Evolutionary conservation across 2,329 filamentous ascomycete species (phyloP), one percentile per base, ranked within the genome.

Genomic region (Xylariaceae sp.): DNA sequence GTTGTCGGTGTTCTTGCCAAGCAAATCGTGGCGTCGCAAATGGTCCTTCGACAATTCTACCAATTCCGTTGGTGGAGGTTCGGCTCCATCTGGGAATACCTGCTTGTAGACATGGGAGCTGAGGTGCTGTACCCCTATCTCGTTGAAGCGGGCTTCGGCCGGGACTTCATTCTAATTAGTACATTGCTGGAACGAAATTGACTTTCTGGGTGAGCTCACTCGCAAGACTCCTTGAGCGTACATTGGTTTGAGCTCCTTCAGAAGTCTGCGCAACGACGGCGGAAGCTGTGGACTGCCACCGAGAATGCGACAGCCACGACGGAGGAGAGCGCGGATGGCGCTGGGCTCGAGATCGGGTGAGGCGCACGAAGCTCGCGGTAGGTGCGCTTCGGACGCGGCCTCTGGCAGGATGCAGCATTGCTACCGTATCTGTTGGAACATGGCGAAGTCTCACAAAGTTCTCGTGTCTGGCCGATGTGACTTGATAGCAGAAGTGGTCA

Each of bases 61-160:
- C 7, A 98, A 79, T 44, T 89, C 79, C 33, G 78, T 67, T 2
- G 87, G 79, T 2, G 85, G 76, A 3, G 78, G 69, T 9, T 73
- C 65, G 46, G 64, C 59, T 36, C 68, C 69, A 30, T 72, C 67
- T 4, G 78, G 79, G 59, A 98, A 98, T 32, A 98, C 69, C 64
- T 97, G 93, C 2, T 78, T 61, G 63, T 91, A 87, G 34, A 98
- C 75, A 69, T 90, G 77, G 44, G 76, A 74, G 71, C 89, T 96
- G 53, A 98, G 72, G 58, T 97, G 91, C 67, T 98, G 93, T 30
- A 98, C 88, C 39, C 88, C 89, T 55, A 98, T 90, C 53, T 94
- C 87, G 66, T 94, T 98, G 70, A 85, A 88, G 51, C 93, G 82
- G 37, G 88, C 73, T 42, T 76, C 66, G 6, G 78, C 75, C 1